Evolutionary conservation across 495 filamentous ascomycete genomes (phyloP).

Genomic region (Aspergillus homomorphus): DNA sequence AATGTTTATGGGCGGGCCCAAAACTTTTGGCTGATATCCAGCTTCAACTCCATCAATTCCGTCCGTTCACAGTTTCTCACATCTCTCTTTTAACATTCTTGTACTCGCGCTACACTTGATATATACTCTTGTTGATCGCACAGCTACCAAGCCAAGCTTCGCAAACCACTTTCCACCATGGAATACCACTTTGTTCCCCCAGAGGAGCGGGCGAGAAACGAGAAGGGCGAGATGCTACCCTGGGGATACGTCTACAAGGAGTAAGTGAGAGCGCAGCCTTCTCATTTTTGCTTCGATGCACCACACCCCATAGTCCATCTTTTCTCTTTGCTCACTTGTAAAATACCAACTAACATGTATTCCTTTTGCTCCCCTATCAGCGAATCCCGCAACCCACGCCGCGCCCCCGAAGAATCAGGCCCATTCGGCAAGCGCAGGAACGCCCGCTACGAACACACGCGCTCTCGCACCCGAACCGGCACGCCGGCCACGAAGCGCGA

Average conservation of each 20-base stretch:
- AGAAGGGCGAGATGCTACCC: slow-evolving; percentile 56
- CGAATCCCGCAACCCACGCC: slow-evolving; percentile 47
- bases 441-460: slow-evolving; percentile 47
- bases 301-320: too few species aligned
- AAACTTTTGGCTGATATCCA: slow-evolving; percentile 20
- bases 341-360: too few species aligned
- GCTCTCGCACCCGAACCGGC: slow-evolving; percentile 56
- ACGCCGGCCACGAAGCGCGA: slow-evolving; percentile 56
- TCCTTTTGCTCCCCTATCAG: too few species aligned
- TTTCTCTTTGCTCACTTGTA: too few species aligned
- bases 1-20: slow-evolving; percentile 24
- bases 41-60: background rate
- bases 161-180: slow-evolving; percentile 31
- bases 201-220: slow-evolving; percentile 59
- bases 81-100: too few species aligned
- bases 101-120: too few species aligned
- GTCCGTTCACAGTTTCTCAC: background rate
- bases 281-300: too few species aligned
- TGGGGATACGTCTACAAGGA: slow-evolving; percentile 62
- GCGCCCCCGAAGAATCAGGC: slow-evolving; percentile 58
- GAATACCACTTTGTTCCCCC: slow-evolving; percentile 67
- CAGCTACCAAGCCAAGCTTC: too few species aligned
- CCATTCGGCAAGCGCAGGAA: slow-evolving; percentile 58
- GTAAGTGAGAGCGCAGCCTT: slow-evolving; percentile 34
- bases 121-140: too few species aligned